Evolutionary conservation across 345 rosid genomes (phyloP).

Genomic region (Xanthoceras sorbifolium): DNA sequence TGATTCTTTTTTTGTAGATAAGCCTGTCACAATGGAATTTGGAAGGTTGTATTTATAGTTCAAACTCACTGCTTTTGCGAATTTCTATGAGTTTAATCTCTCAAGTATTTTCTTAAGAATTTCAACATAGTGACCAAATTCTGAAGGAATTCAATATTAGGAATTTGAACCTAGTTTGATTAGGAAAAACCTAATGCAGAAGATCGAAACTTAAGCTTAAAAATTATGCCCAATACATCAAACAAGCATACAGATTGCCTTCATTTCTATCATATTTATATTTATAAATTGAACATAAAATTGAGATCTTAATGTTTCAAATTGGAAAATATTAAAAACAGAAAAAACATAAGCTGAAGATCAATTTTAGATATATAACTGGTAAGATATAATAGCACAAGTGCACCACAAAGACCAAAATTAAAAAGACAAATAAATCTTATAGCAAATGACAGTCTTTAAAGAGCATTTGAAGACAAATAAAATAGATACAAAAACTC

Average conservation of each 20-base stretch:
- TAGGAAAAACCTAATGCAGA: background rate
- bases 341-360: background rate
- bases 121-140: background rate
- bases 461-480: constrained; percentile 12
- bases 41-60: background rate
- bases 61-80: background rate
- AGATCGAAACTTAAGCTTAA: background rate
- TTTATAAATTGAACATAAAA: background rate
- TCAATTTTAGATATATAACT: constrained; percentile 5
- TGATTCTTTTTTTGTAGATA: background rate
- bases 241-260: background rate
- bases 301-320: background rate
- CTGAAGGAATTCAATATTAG: background rate
- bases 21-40: background rate
- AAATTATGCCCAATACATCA: background rate
- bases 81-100: background rate
- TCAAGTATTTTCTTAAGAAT: background rate
- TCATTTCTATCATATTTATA: background rate
- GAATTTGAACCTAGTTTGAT: constrained; percentile 1
- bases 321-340: background rate
- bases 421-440: background rate
- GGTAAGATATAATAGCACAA: constrained; percentile 1
- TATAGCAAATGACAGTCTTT: background rate
- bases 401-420: background rate
- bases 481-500: constrained; percentile 31